These are phyloP conservation scores for Grosmannia serpens DNA, from an alignment of 2,329 filamentous ascomycete genomes.

Conservation along the genomic window DNA sequence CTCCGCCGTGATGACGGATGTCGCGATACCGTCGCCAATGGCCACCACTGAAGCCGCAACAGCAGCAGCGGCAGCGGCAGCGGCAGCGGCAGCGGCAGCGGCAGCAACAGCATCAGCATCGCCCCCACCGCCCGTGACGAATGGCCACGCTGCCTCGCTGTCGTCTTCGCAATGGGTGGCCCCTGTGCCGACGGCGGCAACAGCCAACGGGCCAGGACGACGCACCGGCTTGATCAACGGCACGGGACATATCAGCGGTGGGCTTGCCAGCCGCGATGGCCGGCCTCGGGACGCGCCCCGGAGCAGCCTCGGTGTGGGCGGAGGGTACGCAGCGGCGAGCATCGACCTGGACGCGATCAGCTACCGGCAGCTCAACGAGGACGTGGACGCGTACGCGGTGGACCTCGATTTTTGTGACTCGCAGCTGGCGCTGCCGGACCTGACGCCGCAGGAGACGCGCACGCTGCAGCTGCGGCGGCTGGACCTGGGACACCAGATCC, in stretches of 20 bases:
- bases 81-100: not conserved
- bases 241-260: not conserved
- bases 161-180: not conserved
- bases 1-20: not conserved
- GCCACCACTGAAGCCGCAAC: too few relatives aligned
- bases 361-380: conserved; percentile 27
- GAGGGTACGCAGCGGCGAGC: conserved; percentile 7
- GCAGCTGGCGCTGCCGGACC: conserved; percentile 20
- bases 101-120: not conserved
- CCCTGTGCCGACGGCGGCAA: not conserved
- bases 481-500: conserved; percentile 32
- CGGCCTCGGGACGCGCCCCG: not conserved
- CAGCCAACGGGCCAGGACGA: not conserved
- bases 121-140: not conserved
- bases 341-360: conserved; percentile 19
- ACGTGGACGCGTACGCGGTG: conserved; percentile 29
- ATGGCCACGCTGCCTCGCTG: not conserved
- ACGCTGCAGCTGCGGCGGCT: conserved; percentile 29
- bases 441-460: conserved; percentile 29
- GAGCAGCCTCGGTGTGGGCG: not conserved
- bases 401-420: conserved; percentile 30
- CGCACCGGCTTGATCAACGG: not conserved
- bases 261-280: not conserved
- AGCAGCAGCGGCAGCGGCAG: not conserved
- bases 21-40: not conserved